Percentiles rank a stretch among this genome's conserved stretches.
phyloP scores from a whole-genome alignment of 2,329 filamentous ascomycete genomes.

The Colletotrichum sidae region DNA sequence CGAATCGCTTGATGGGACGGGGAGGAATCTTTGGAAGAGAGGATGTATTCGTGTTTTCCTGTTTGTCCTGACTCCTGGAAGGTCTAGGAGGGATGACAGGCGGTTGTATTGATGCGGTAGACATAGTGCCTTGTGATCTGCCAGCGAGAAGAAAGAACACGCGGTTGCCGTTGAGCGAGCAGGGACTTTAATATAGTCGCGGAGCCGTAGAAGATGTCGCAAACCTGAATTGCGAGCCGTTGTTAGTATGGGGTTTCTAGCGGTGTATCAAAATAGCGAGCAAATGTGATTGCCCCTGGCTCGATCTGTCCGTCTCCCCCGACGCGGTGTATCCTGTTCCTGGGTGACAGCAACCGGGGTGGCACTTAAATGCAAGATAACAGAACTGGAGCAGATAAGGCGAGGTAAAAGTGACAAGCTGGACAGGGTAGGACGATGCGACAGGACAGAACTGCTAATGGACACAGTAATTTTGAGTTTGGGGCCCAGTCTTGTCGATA shows the following conservation, averaged over 20 bases:
- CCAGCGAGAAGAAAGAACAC: not conserved
- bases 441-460: not conserved
- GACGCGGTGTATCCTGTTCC: slow-evolving; percentile 3
- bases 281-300: slow-evolving; percentile 11
- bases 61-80: slow-evolving; percentile 60
- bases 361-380: slow-evolving; percentile 28
- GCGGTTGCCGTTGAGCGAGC: not conserved
- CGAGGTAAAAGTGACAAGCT: slow-evolving; percentile 18
- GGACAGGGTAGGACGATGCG: slow-evolving; percentile 15
- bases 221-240: slow-evolving; percentile 11
- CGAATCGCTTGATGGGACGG: slow-evolving; percentile 77
- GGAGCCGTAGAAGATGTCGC: not conserved
- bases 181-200: slow-evolving; percentile 4
- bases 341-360: slow-evolving; percentile 8
- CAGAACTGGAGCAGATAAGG: slow-evolving; percentile 20
- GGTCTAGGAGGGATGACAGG: slow-evolving; percentile 70
- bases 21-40: slow-evolving; percentile 79
- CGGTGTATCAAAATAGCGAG: slow-evolving; percentile 33
- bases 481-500: slow-evolving; percentile 15
- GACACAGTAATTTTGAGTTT: slow-evolving; percentile 15
- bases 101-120: slow-evolving; percentile 62
- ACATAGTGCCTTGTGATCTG: slow-evolving; percentile 53
- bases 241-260: slow-evolving; percentile 24
- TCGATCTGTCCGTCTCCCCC: slow-evolving; percentile 15
- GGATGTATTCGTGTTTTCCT: slow-evolving; percentile 45